Conservation (phyloP, 1,139 yeast genomes). For the Blastobotrys arbuscula region DNA sequence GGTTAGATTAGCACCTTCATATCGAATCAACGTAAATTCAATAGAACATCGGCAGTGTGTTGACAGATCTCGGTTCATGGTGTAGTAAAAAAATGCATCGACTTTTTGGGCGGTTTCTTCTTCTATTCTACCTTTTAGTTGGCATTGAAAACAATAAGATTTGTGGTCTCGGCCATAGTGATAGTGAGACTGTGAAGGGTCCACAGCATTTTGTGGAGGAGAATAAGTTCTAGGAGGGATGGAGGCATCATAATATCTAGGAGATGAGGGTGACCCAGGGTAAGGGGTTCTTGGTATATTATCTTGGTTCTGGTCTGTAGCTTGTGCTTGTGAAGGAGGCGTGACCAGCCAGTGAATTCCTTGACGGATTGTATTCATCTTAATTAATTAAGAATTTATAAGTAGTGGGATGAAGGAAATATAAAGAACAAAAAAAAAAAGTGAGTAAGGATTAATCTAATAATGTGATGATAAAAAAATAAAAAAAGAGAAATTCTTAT, state of each 20-base stretch:
- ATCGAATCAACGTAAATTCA: slow-evolving; percentile 2
- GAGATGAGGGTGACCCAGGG: not conserved
- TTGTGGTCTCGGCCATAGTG: not conserved
- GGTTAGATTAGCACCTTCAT: slow-evolving; percentile 3
- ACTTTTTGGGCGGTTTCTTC: slow-evolving; percentile 3
- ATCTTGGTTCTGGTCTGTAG: too few relatives aligned
- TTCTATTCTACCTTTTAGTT: slow-evolving; percentile 5
- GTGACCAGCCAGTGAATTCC: slow-evolving; percentile 9
- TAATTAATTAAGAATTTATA: too few relatives aligned
- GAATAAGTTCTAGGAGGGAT: not conserved
- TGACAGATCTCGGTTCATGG: not conserved
- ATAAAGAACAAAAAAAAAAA: too few relatives aligned
- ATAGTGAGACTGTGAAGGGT: not conserved
- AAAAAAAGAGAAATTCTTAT: too few relatives aligned
- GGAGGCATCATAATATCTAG: not conserved
- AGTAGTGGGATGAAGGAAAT: too few relatives aligned
- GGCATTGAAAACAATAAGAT: slow-evolving; percentile 4
- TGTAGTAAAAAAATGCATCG: not conserved
- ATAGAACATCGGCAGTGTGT: slow-evolving; percentile 1
- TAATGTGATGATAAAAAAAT: too few relatives aligned
- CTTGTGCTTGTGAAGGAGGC: too few relatives aligned
- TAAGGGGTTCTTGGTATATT: not conserved
- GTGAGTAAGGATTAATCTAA: too few relatives aligned
- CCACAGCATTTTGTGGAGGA: too few relatives aligned
- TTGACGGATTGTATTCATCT: slow-evolving; percentile 6